Evolutionary conservation across 495 filamentous ascomycete genomes (phyloP).

Genomic region (Penicillium waksmanii): DNA sequence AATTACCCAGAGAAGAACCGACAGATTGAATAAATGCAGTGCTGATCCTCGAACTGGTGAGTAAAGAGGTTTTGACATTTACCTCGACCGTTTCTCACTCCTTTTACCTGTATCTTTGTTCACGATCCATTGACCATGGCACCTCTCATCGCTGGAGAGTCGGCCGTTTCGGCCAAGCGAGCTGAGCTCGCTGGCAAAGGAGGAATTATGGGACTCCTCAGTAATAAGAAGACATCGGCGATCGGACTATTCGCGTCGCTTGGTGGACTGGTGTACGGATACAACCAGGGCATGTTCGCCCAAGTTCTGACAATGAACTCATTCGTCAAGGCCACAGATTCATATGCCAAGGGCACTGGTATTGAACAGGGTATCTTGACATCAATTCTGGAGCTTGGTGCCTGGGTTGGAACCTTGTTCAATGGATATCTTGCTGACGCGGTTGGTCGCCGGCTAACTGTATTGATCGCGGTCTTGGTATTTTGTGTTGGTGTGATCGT

Average conservation of each 20-base stretch:
- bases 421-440: conserved; percentile 77
- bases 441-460: conserved; percentile 71
- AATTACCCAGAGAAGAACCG: conserved; percentile 6
- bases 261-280: conserved; percentile 44
- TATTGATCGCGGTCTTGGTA: conserved; percentile 67
- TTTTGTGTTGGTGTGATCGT: conserved; percentile 79
- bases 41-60: neutral
- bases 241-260: conserved; percentile 42
- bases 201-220: conserved; percentile 33
- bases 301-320: conserved; percentile 40
- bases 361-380: conserved; percentile 66
- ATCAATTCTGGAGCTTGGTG: conserved; percentile 80
- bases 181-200: conserved; percentile 37
- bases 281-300: conserved; percentile 46
- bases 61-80: neutral
- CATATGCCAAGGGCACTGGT: conserved; percentile 49
- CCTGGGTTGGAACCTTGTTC: conserved; percentile 76
- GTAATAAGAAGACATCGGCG: conserved; percentile 38
- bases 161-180: conserved; percentile 40
- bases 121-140: conserved; percentile 16
- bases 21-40: neutral
- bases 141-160: conserved; percentile 21
- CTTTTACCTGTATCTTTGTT: neutral
- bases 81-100: neutral
- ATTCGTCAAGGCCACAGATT: conserved; percentile 33